Percentiles rank a stretch among this genome's conserved stretches.
phyloP scores from a whole-genome alignment of 2,329 filamentous ascomycete genomes.

The Tolypocladium amazonense region DNA sequence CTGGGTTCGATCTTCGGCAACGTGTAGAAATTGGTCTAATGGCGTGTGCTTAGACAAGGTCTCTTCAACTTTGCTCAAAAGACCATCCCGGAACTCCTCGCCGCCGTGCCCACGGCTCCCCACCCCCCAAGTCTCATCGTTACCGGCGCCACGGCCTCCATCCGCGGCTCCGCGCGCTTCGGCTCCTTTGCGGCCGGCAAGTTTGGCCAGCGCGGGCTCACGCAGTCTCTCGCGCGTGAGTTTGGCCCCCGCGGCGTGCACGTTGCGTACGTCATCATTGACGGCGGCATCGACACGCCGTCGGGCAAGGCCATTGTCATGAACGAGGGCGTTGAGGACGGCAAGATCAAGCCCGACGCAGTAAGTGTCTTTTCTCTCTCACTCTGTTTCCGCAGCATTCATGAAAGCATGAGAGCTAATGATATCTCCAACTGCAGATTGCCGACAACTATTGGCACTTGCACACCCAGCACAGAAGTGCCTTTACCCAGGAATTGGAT shows the following conservation, averaged over 20 bases:
- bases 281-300: conserved; percentile 77
- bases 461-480: conserved; percentile 68
- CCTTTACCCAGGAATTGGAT: conserved; percentile 76
- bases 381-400: neutral
- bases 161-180: conserved; percentile 62
- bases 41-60: conserved; percentile 37
- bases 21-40: neutral
- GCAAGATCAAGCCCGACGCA: conserved; percentile 64
- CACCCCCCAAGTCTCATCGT: conserved; percentile 73
- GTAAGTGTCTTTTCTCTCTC: conserved; percentile 35
- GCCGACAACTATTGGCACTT: conserved; percentile 79
- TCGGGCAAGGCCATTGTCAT: conserved; percentile 43
- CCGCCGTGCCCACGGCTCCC: conserved; percentile 38
- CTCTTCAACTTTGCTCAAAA: conserved; percentile 69
- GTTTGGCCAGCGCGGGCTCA: conserved; percentile 65
- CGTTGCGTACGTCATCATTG: conserved; percentile 71
- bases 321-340: conserved; percentile 36
- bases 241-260: conserved; percentile 80
- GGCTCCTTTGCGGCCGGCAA: conserved; percentile 68
- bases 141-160: conserved; percentile 74
- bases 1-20: too few relatives aligned
- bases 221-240: conserved; percentile 68
- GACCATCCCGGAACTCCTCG: conserved; percentile 59
- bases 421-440: conserved; percentile 43
- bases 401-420: neutral